These are phyloP conservation scores for Aquilaria malaccensis DNA, from an alignment of 345 rosid species.

Conservation along the genomic window DNA sequence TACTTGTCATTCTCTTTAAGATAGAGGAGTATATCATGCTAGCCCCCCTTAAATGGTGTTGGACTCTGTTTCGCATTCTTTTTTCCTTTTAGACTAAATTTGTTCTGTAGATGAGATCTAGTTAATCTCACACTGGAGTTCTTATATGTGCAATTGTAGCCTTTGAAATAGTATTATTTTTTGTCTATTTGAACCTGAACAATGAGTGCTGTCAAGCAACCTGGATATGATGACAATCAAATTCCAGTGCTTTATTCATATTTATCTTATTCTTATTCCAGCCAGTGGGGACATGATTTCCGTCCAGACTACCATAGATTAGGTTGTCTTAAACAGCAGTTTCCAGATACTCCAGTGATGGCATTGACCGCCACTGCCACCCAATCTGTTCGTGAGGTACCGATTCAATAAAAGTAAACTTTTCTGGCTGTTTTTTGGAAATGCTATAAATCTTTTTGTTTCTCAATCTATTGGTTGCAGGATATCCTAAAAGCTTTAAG, in stretches of 20 bases:
- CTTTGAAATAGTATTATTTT: too few species aligned
- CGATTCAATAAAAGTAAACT: background rate
- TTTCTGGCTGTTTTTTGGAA: background rate
- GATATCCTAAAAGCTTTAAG: slow-evolving; percentile 70
- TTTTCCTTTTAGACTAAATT: too few species aligned
- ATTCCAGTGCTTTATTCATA: background rate
- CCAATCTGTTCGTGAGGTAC: slow-evolving; percentile 65
- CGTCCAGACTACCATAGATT: slow-evolving; percentile 85
- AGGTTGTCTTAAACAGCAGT: slow-evolving; percentile 79
- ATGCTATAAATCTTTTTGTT: background rate
- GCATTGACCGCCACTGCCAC: slow-evolving; percentile 94
- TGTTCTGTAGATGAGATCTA: too few species aligned
- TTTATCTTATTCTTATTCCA: slow-evolving; percentile 21
- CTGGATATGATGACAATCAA: background rate
- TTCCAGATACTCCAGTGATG: slow-evolving; percentile 60
- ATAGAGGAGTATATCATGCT: too few species aligned
- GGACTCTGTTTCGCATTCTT: too few species aligned
- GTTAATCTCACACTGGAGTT: too few species aligned
- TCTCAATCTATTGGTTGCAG: slow-evolving; percentile 30
- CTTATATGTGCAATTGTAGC: too few species aligned
- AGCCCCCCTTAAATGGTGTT: too few species aligned
- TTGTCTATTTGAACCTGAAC: too few species aligned
- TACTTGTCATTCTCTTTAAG: too few species aligned
- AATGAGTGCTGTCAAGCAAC: too few species aligned
- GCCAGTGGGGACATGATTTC: slow-evolving; percentile 99